These are phyloP conservation scores for Fusarium sp. DNA, from an alignment of 2,329 filamentous ascomycete species.

Conservation along the genomic window DNA sequence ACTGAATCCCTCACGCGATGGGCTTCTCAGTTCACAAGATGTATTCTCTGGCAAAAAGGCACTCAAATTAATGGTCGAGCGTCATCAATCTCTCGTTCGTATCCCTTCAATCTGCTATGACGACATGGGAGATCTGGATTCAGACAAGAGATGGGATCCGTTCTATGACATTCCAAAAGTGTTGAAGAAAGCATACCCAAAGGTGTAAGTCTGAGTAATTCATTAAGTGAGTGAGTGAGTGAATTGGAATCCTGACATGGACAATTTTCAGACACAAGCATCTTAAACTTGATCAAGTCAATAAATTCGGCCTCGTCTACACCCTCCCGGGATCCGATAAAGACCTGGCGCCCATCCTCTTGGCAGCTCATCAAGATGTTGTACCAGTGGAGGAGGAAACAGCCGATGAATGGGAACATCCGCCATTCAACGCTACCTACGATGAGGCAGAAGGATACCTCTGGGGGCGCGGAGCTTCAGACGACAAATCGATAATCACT, in stretches of 20 bases:
- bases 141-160: slow-evolving; percentile 63
- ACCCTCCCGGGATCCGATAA: slow-evolving; percentile 65
- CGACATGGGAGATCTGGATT: slow-evolving; percentile 61
- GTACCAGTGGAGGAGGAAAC: slow-evolving; percentile 56
- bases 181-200: slow-evolving; percentile 60
- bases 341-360: slow-evolving; percentile 54
- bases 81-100: slow-evolving; percentile 63
- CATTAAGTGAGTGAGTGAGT: rapidly evolving
- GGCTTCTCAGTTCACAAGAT: slow-evolving; percentile 39
- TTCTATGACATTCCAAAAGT: slow-evolving; percentile 60
- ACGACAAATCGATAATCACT: slow-evolving; percentile 55
- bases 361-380: slow-evolving; percentile 56
- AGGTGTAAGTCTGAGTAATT: slow-evolving; percentile 47
- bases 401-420: slow-evolving; percentile 49
- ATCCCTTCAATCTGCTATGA: slow-evolving; percentile 65
- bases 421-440: slow-evolving; percentile 52
- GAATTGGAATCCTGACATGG: not conserved
- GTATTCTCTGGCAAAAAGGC: slow-evolving; percentile 47
- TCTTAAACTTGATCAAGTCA: slow-evolving; percentile 62
- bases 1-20: slow-evolving; percentile 45
- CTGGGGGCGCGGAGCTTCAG: slow-evolving; percentile 53
- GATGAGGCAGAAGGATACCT: slow-evolving; percentile 49
- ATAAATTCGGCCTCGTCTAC: slow-evolving; percentile 69
- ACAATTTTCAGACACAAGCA: slow-evolving; percentile 51
- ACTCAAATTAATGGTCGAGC: slow-evolving; percentile 52